phyloP scores from a whole-genome alignment of 345 rosid species.

The Zanthoxylum bungeanum region DNA sequence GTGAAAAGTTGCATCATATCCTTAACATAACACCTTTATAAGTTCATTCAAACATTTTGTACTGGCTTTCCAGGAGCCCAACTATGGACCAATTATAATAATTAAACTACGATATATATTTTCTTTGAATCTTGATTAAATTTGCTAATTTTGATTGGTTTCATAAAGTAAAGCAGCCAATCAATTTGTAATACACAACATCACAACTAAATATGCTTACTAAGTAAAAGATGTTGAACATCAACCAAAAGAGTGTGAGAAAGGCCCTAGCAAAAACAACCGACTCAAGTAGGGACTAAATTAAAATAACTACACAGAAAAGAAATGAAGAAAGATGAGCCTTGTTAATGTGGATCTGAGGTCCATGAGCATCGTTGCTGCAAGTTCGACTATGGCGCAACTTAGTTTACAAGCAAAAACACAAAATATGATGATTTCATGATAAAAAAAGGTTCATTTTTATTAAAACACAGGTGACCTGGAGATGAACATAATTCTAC shows the following conservation, averaged over 20 bases:
- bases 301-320: background rate
- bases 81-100: background rate
- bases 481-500: background rate
- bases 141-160: background rate
- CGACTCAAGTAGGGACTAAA: background rate
- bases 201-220: background rate
- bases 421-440: too few relatives aligned
- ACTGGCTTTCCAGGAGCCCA: background rate
- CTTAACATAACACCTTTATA: background rate
- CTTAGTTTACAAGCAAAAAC: background rate
- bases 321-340: background rate
- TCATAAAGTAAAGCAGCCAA: background rate
- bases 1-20: background rate
- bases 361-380: background rate
- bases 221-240: background rate
- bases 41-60: background rate
- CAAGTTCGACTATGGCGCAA: background rate
- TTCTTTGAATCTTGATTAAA: background rate
- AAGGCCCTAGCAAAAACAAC: background rate
- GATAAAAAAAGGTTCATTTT: background rate
- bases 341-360: background rate
- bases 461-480: too few relatives aligned
- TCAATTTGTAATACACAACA: background rate
- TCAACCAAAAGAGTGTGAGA: background rate
- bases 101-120: too few relatives aligned